A percentile compares a stretch with the other conserved stretches of the same genome.
Conservation (phyloP, 148 eudicot species). For the Amaranthus palmeri region DNA sequence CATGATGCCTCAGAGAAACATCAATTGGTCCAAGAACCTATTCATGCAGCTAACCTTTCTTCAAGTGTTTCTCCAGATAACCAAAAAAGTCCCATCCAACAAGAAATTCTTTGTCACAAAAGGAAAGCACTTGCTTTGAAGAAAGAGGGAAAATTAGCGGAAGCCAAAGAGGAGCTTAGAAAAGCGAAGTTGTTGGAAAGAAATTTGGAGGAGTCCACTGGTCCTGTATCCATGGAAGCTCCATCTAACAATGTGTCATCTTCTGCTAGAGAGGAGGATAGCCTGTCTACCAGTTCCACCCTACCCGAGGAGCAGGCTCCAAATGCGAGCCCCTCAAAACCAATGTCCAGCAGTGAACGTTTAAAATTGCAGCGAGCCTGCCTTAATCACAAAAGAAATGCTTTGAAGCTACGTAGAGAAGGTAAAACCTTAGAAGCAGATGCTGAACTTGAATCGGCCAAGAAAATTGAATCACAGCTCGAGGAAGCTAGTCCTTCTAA, state of each 20-base stretch:
- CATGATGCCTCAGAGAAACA: conserved; percentile 32
- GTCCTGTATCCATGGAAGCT: conserved; percentile 26
- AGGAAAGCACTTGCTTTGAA: conserved; percentile 69
- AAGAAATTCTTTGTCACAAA: conserved; percentile 63
- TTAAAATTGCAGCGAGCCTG: conserved; percentile 81
- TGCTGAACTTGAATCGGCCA: conserved; percentile 71
- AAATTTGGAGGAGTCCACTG: conserved; percentile 36
- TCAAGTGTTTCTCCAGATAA: conserved; percentile 30
- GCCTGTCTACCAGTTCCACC: conserved; percentile 24
- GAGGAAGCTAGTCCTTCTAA: conserved; percentile 48
- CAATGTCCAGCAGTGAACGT: conserved; percentile 59
- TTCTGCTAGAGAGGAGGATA: conserved; percentile 33
- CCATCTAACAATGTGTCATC: conserved; percentile 29
- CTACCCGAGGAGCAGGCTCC: conserved; percentile 36
- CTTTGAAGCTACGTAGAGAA: conserved; percentile 79
- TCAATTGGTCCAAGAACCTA: conserved; percentile 19
- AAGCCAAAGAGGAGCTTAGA: conserved; percentile 80
- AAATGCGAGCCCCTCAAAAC: conserved; percentile 35
- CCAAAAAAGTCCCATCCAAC: conserved; percentile 36
- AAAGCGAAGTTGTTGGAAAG: conserved; percentile 77
- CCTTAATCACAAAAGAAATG: conserved; percentile 72
- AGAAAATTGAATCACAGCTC: conserved; percentile 68
- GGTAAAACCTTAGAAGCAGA: conserved; percentile 86
- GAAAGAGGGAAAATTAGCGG: conserved; percentile 77
- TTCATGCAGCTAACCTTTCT: conserved; percentile 18